Evolutionary conservation across 495 filamentous ascomycete species (phyloP).

Genomic region (Xylaria grammica): DNA sequence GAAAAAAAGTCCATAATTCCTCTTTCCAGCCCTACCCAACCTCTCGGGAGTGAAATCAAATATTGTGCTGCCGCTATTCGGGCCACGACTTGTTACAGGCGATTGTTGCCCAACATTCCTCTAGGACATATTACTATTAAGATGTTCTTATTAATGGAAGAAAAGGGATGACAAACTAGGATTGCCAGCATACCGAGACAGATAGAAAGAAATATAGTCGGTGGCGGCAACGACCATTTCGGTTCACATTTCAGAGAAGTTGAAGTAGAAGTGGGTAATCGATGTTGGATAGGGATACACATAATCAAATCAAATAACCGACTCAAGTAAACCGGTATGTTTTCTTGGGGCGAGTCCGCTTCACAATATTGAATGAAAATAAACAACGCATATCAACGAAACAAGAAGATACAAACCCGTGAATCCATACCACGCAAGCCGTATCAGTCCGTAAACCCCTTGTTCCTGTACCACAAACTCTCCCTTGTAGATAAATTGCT

Average conservation of each 20-base stretch:
- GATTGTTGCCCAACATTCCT: background rate
- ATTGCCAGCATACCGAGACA: background rate
- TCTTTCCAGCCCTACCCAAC: constrained; percentile 15
- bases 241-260: background rate
- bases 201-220: background rate
- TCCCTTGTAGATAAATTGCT: background rate
- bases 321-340: too few relatives aligned
- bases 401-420: background rate
- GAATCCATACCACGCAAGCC: background rate
- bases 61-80: background rate
- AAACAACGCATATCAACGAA: background rate
- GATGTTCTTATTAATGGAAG: background rate
- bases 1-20: too few relatives aligned
- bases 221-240: background rate
- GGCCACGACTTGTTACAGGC: background rate
- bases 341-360: too few relatives aligned
- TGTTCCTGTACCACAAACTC: constrained; percentile 4
- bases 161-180: background rate
- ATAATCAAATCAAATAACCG: background rate
- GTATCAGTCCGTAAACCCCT: background rate
- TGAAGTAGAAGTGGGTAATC: background rate
- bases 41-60: background rate
- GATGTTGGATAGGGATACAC: background rate
- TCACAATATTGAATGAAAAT: background rate
- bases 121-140: background rate